Base-by-base conservation (phyloP, 1,284 basidiomycete species). In the Heterobasidion occidentale region DNA sequence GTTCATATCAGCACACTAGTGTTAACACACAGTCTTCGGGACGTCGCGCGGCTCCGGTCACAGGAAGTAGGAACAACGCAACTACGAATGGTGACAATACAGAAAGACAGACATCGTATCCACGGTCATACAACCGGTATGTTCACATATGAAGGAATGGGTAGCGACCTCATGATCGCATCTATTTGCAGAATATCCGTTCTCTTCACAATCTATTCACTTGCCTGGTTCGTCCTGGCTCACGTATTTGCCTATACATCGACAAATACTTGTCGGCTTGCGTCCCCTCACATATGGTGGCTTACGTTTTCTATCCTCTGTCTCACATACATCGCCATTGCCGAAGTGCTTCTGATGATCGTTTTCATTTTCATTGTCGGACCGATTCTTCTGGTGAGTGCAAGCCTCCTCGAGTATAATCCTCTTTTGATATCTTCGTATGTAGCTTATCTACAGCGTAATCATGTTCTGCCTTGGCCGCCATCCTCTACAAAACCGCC, bases 211-310 rank as follows among this genome's bases (percentile, higher is more conserved):
- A 42, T 42, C 12, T 42, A 12, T 42, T 42, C 84, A n/a, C 65
- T 91, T 12, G 80, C 77, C 55, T 92, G 89, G 88, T 91, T 91
- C 65, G 66, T 91, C 15, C 83, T 82, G 17, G 86, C 88, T 8
- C 86, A 92, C 64, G 84, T 90, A 35, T 72, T 92, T 56, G 78
- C 83, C 58, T 91, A 90, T 63, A 86, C 85, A 12, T 86, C 87
- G 9, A 71, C 88, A 36, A 74, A 83, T 61, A 79, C 81, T 11
- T 92, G 89, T 59, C 83, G 88, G 19, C 69, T 75, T 58, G 74
- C 83, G 0, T 79, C 88, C 8, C 89, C 89, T 6, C 85, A 90
- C 62, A 71, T 92, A 36, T 92, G 89, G 89, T 92, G 87, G 86
- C 77, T 90, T 46, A 81, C 80, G 38, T 90, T 92, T 67, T 83